Evolutionary conservation across 2,329 filamentous ascomycete genomes (phyloP).

Genomic region (Davidsoniella neocaledoniae): DNA sequence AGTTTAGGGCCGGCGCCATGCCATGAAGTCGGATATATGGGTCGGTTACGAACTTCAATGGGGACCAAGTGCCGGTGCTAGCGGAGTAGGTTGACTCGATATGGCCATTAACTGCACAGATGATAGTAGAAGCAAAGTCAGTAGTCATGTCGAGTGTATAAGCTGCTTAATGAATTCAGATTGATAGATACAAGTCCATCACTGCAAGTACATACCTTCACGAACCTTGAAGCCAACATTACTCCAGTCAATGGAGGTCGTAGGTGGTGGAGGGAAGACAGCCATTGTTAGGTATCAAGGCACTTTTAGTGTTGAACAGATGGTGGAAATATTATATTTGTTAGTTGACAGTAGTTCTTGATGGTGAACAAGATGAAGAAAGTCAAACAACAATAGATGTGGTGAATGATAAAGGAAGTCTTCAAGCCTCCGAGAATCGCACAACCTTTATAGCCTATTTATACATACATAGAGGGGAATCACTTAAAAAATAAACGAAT

Average conservation of each 20-base stretch:
- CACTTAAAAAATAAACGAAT: not conserved
- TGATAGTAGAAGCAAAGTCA: not conserved
- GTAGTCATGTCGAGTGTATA: not conserved
- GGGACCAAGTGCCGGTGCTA: slow-evolving; percentile 58
- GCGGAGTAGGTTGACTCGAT: slow-evolving; percentile 73
- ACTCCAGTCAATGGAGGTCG: slow-evolving; percentile 79
- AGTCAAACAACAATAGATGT: not conserved
- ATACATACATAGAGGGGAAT: no score
- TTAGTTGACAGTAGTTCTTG: not conserved
- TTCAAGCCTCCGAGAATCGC: no score
- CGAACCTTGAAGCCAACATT: slow-evolving; percentile 86
- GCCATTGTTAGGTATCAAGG: slow-evolving; percentile 13
- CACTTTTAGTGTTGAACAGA: not conserved
- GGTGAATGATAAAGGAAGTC: not conserved
- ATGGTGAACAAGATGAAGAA: not conserved
- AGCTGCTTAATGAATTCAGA: not conserved
- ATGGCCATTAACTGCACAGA: slow-evolving; percentile 71
- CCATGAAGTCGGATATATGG: slow-evolving; percentile 82
- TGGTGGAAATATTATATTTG: not conserved
- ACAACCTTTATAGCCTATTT: no score
- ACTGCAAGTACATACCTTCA: slow-evolving; percentile 45
- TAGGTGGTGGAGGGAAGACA: slow-evolving; percentile 58
- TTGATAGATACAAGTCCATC: not conserved
- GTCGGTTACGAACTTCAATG: slow-evolving; percentile 62
- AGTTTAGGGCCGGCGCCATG: slow-evolving; percentile 91